These are phyloP conservation scores for Artemisia argyi DNA, from an alignment of 129 eudicot species.

Conservation along the genomic window DNA sequence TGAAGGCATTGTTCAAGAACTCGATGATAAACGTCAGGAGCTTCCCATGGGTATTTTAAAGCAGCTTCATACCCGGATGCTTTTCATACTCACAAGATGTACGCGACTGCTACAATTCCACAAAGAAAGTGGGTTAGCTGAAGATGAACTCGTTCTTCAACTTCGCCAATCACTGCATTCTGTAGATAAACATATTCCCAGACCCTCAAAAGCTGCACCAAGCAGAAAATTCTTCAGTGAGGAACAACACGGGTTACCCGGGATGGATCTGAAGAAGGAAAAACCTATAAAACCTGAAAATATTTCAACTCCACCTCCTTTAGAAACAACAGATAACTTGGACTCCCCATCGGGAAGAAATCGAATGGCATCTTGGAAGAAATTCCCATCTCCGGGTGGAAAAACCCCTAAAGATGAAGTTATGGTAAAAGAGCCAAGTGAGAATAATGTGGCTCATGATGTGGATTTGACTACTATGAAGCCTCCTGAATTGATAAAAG, in stretches of 20 bases:
- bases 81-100: constrained; percentile 94
- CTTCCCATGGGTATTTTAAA: constrained; percentile 85
- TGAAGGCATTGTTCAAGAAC: constrained; percentile 96
- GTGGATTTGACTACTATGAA: constrained; percentile 47
- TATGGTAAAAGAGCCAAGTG: constrained; percentile 39
- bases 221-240: constrained; percentile 77
- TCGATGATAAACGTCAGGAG: constrained; percentile 95
- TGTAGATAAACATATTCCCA: constrained; percentile 51
- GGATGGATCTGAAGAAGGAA: constrained; percentile 51
- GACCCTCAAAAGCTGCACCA: constrained; percentile 41
- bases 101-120: constrained; percentile 92
- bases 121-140: constrained; percentile 94
- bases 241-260: constrained; percentile 54
- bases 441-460: constrained; percentile 35
- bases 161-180: constrained; percentile 89
- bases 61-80: constrained; percentile 99
- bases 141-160: constrained; percentile 76
- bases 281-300: constrained; percentile 34
- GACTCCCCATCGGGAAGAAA: constrained; percentile 62
- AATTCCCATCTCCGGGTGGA: constrained; percentile 73
- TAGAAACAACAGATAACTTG: constrained; percentile 41
- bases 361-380: constrained; percentile 92
- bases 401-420: constrained; percentile 65
- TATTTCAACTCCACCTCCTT: constrained; percentile 35
- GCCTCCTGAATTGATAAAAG: constrained; percentile 46